Evolutionary conservation across 495 filamentous ascomycete species (phyloP).

Genomic region (Glonium stellatum): DNA sequence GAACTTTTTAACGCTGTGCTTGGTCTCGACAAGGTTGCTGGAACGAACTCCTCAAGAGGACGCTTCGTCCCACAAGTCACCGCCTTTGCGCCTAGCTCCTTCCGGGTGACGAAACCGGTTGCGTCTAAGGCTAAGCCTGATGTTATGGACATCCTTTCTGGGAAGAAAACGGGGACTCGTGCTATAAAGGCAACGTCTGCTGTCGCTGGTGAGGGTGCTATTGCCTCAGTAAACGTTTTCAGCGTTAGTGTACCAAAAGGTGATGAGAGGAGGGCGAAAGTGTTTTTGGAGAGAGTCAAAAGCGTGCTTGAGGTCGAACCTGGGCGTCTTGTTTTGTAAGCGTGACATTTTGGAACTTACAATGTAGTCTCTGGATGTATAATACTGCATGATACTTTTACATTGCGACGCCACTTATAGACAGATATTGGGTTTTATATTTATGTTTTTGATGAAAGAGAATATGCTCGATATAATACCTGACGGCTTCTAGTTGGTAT

Average conservation of each 20-base stretch:
- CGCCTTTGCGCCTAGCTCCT: slow-evolving; percentile 44
- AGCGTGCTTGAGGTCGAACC: slow-evolving; percentile 74
- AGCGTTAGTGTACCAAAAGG: slow-evolving; percentile 65
- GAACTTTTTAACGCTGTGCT: slow-evolving; percentile 87
- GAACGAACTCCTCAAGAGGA: slow-evolving; percentile 43
- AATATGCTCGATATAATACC: too few species aligned
- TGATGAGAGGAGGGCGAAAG: slow-evolving; percentile 71
- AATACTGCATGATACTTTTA: not conserved
- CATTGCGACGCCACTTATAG: not conserved
- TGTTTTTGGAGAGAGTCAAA: slow-evolving; percentile 81
- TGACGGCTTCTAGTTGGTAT: too few species aligned
- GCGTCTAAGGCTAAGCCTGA: slow-evolving; percentile 43
- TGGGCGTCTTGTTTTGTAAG: slow-evolving; percentile 60
- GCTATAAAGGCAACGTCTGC: slow-evolving; percentile 28
- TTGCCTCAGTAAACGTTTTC: slow-evolving; percentile 64
- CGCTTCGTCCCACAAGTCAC: slow-evolving; percentile 69
- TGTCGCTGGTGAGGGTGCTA: slow-evolving; percentile 32
- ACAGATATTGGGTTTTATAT: not conserved
- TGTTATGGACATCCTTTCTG: slow-evolving; percentile 71
- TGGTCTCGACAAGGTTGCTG: slow-evolving; percentile 56
- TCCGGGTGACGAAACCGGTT: slow-evolving; percentile 26
- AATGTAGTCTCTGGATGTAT: slow-evolving; percentile 5
- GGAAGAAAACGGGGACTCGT: slow-evolving; percentile 35
- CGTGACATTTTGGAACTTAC: not conserved
- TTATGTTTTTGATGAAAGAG: too few species aligned